Evolutionary conservation across 2,329 filamentous ascomycete species (phyloP), one percentile per base, ranked within the genome.

Genomic region (Penicillium nordicum): DNA sequence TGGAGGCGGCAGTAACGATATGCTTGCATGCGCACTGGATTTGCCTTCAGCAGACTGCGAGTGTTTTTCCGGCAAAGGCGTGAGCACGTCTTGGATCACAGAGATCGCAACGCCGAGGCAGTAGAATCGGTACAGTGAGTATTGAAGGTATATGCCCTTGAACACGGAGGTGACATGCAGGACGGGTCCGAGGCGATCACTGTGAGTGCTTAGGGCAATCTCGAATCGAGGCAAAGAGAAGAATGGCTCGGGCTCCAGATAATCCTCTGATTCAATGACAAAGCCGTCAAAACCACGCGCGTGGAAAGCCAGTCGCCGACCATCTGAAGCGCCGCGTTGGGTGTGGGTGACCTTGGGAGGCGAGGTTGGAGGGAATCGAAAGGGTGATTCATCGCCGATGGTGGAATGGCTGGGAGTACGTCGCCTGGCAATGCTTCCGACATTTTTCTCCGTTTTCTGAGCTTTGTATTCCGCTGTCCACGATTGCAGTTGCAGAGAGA

Each of bases 91-190:
- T 52, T 82, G 82, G 25, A 99, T 73, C 3, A 95, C 90, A 69
- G 86, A 87, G 25, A 83, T 78, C 9, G 93, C 94, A 57, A 97
- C 86, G 1, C 91, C 89, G 27, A 95, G 82, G 0, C 92, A 88
- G 69, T 97, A 99, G 70, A 96, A 92, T 4, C 92, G 88, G 72
- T 95, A 96, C 0, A 99, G 82, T 0, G 95, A 99, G 70, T 97
- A 97, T 49, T 95, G 88, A 8, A 96, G 69, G 58, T 90, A 85
- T 2, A 99, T 76, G 6, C 89, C 90, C 63, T 88, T 88, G 21
- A 94, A 82, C 50, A 89, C 84, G 0, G 90, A 89, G 63, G 95
- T 91, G 42, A 97, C 76, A 69, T 97, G 91, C 68, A 97, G 90
- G 6, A 96, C 81, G 0, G 92, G 89, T 0, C 92, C 93, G 67